A percentile compares a stretch with the other conserved stretches of the same genome.
Evolutionary conservation across 148 eudicot species (phyloP).

Genomic region (Dianthus caryophyllus): DNA sequence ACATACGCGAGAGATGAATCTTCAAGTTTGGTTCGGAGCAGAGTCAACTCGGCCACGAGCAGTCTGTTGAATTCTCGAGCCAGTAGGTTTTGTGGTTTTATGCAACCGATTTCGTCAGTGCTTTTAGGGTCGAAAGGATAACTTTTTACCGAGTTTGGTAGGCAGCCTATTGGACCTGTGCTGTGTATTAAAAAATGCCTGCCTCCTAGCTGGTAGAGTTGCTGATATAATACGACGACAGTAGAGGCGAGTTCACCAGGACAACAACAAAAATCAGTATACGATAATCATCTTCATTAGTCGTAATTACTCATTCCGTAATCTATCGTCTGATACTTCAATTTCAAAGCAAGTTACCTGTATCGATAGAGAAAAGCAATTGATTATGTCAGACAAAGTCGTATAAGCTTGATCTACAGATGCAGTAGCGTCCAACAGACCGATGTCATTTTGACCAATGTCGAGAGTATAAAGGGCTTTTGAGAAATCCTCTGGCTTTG

Average conservation of each 20-base stretch:
- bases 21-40: constrained; percentile 26
- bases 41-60: constrained; percentile 38
- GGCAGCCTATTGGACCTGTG: constrained; percentile 30
- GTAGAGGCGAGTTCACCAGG: too few species aligned
- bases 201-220: constrained; percentile 47
- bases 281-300: too few species aligned
- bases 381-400: constrained; percentile 43
- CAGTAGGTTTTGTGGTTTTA: constrained; percentile 41
- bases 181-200: constrained; percentile 64
- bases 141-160: constrained; percentile 41
- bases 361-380: constrained; percentile 36
- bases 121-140: constrained; percentile 29
- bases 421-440: constrained; percentile 17
- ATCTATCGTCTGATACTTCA: too few species aligned
- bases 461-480: constrained; percentile 60
- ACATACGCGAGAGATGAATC: constrained; percentile 53
- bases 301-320: too few species aligned
- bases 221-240: constrained; percentile 13
- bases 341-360: constrained; percentile 33
- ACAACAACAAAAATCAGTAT: too few species aligned
- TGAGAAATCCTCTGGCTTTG: constrained; percentile 42
- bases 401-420: constrained; percentile 36
- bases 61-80: constrained; percentile 49
- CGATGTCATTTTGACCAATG: constrained; percentile 71
- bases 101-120: constrained; percentile 48